These are phyloP conservation scores for Corynespora cassiicola DNA, from an alignment of 2,329 filamentous ascomycete genomes.

Conservation along the genomic window DNA sequence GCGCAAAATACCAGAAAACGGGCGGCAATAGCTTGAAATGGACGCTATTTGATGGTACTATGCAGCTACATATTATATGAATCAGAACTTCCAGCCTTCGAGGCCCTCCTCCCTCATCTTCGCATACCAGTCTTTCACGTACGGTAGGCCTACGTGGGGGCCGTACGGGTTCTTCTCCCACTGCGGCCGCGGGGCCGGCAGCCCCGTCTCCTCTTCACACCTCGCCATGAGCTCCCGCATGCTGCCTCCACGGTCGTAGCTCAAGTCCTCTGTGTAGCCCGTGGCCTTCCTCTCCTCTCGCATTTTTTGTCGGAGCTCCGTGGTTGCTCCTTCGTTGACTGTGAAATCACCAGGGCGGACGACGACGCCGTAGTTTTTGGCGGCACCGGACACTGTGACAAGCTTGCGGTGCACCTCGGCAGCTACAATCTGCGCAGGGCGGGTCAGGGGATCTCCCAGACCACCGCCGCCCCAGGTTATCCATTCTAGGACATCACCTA, in stretches of 20 bases:
- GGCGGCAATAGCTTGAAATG: too few relatives aligned
- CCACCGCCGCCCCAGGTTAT: slow-evolving; percentile 59
- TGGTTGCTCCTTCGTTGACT: slow-evolving; percentile 47
- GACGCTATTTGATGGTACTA: too few relatives aligned
- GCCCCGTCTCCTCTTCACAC: slow-evolving; percentile 52
- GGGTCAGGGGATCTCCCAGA: slow-evolving; percentile 54
- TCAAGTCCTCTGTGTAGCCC: slow-evolving; percentile 22
- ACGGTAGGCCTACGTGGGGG: slow-evolving; percentile 51
- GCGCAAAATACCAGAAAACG: too few relatives aligned
- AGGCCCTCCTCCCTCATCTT: slow-evolving; percentile 39
- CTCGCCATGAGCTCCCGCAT: slow-evolving; percentile 46
- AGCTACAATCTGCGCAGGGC: slow-evolving; percentile 53
- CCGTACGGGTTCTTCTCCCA: slow-evolving; percentile 55
- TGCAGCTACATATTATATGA: too few relatives aligned
- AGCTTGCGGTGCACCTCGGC: slow-evolving; percentile 54
- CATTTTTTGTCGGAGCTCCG: slow-evolving; percentile 42
- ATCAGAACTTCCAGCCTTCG: slow-evolving; percentile 25
- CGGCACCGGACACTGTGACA: slow-evolving; percentile 52
- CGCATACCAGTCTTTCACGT: slow-evolving; percentile 54
- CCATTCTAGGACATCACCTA: slow-evolving; percentile 57
- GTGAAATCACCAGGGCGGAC: slow-evolving; percentile 44
- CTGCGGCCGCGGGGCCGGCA: slow-evolving; percentile 50
- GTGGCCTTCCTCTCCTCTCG: slow-evolving; percentile 22
- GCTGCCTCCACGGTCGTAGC: slow-evolving; percentile 54
- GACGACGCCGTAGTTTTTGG: slow-evolving; percentile 54